A percentile compares a stretch with the other conserved stretches of the same genome.
Conservation (phyloP, 1,284 basidiomycete genomes). For the Sporisorium scitamineum region DNA sequence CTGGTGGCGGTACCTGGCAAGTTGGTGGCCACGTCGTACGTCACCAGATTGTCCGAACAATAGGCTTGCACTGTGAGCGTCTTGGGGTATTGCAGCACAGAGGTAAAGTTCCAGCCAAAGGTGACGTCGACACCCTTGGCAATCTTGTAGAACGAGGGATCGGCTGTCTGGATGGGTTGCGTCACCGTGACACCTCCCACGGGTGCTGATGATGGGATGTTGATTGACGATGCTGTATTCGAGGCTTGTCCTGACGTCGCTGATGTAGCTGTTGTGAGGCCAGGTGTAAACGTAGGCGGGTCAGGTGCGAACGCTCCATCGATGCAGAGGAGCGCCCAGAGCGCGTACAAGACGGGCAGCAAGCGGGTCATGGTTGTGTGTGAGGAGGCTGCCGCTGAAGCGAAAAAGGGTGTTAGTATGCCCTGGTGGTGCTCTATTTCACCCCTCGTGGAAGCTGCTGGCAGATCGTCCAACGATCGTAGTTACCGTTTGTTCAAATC, state of each 20-base stretch:
- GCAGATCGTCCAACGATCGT: background rate
- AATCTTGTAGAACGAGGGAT: constrained; percentile 68
- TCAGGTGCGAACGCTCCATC: constrained; percentile 31
- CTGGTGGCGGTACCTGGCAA: constrained; percentile 60
- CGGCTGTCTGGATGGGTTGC: constrained; percentile 62
- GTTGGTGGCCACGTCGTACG: constrained; percentile 62
- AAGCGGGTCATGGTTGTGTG: constrained; percentile 15
- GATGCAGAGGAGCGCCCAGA: constrained; percentile 30
- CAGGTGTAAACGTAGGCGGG: constrained; percentile 39
- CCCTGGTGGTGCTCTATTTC: background rate
- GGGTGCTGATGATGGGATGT: constrained; percentile 57
- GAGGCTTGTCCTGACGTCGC: constrained; percentile 14
- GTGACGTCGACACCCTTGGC: constrained; percentile 62
- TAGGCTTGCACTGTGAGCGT: constrained; percentile 62
- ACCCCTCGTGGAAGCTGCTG: background rate
- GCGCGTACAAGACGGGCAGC: constrained; percentile 23
- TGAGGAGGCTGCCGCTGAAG: background rate
- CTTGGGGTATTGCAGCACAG: constrained; percentile 54
- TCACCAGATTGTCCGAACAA: constrained; percentile 64
- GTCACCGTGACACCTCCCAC: constrained; percentile 66
- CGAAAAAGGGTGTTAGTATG: background rate
- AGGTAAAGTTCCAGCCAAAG: constrained; percentile 68
- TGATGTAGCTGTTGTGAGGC: constrained; percentile 14
- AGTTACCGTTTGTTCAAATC: background rate
- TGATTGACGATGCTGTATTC: constrained; percentile 16